A percentile compares a stretch with the other conserved stretches of the same genome.
Evolutionary conservation across 2,329 filamentous ascomycete genomes (phyloP).

Genomic region (Epichloe brachyelytri): DNA sequence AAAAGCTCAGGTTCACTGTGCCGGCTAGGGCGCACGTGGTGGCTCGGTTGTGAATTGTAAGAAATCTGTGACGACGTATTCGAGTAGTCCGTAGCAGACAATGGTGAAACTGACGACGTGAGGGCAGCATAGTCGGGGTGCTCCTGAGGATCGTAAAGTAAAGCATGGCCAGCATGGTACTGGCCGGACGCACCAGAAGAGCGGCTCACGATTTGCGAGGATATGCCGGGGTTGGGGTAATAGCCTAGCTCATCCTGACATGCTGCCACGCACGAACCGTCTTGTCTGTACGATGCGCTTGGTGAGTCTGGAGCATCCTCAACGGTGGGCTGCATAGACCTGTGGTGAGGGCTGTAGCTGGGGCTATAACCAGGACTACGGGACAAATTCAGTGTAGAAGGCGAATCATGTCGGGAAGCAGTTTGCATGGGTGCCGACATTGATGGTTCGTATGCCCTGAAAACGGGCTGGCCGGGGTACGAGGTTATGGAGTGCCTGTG

Average conservation of each 20-base stretch:
- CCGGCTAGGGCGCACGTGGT: slow-evolving; percentile 18
- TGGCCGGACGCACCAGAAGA: slow-evolving; percentile 18
- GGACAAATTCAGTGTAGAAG: slow-evolving; percentile 33
- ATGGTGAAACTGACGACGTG: slow-evolving; percentile 17
- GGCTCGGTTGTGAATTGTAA: slow-evolving; percentile 18
- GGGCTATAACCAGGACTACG: slow-evolving; percentile 35
- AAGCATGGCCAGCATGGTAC: slow-evolving; percentile 12
- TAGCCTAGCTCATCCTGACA: slow-evolving; percentile 26
- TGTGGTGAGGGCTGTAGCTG: slow-evolving; percentile 31
- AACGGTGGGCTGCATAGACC: slow-evolving; percentile 47
- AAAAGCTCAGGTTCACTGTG: slow-evolving; percentile 24
- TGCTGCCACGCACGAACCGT: slow-evolving; percentile 12
- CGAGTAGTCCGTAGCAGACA: slow-evolving; percentile 22
- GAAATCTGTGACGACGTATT: slow-evolving; percentile 16
- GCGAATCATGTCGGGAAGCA: slow-evolving; percentile 20
- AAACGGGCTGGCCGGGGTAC: slow-evolving; percentile 41
- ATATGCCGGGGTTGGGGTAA: slow-evolving; percentile 27
- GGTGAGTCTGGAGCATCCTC: slow-evolving; percentile 50
- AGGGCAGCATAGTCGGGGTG: slow-evolving; percentile 11
- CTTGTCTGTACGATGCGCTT: slow-evolving; percentile 15
- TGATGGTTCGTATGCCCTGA: slow-evolving; percentile 37
- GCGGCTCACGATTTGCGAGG: slow-evolving; percentile 30
- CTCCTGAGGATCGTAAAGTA: slow-evolving; percentile 10
- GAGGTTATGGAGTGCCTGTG: slow-evolving; percentile 37
- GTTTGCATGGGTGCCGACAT: slow-evolving; percentile 22